phyloP scores from a whole-genome alignment of 495 filamentous ascomycete genomes.

The Durotheca rogersii region DNA sequence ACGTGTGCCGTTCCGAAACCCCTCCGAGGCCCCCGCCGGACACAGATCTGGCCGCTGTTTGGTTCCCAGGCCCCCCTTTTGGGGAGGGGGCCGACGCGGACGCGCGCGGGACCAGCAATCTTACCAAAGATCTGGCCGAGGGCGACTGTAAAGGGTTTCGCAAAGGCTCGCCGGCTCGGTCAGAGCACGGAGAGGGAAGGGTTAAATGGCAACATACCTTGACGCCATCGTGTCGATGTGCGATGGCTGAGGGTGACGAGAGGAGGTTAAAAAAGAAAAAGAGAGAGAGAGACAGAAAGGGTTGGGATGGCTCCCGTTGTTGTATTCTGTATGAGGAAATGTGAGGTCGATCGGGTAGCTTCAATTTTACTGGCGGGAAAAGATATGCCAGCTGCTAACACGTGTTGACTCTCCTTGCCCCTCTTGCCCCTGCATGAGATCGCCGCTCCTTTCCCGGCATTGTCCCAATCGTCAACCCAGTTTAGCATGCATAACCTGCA shows the following conservation, averaged over 20 bases:
- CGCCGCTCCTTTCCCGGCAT: background rate
- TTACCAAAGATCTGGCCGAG: too few relatives aligned
- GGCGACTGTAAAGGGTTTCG: background rate
- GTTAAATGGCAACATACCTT: conserved; percentile 26
- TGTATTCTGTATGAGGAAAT: background rate
- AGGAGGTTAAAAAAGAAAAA: background rate
- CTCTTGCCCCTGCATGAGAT: background rate
- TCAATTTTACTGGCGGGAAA: conserved; percentile 15
- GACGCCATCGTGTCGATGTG: conserved; percentile 25
- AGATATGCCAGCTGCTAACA: conserved; percentile 28
- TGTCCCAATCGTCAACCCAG: too few relatives aligned
- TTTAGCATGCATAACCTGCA: too few relatives aligned
- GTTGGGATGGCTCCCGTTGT: background rate
- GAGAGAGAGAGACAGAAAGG: background rate
- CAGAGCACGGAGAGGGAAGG: background rate
- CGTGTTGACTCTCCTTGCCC: conserved; percentile 15
- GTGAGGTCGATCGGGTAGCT: conserved; percentile 11
- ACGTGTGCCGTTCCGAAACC: background rate
- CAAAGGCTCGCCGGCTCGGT: background rate
- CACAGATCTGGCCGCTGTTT: background rate
- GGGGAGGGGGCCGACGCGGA: background rate
- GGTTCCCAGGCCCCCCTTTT: background rate
- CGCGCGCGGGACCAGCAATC: background rate
- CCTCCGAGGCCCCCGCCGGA: background rate
- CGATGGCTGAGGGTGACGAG: background rate